These are phyloP conservation scores for Populus deltoides DNA, from an alignment of 345 rosid genomes.

Conservation along the genomic window DNA sequence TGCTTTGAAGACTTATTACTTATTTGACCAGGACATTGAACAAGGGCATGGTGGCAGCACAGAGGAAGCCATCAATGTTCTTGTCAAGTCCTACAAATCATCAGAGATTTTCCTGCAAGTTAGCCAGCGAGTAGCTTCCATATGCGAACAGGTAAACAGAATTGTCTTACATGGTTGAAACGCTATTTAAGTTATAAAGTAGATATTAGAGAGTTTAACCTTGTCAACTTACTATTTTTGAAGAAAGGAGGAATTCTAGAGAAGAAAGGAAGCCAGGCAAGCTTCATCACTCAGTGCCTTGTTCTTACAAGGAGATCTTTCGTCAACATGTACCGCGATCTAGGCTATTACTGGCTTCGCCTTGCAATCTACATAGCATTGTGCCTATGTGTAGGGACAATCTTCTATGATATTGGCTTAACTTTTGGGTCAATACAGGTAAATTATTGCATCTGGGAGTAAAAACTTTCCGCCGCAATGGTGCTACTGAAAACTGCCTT, in stretches of 20 bases:
- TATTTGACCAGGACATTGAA: conserved; percentile 8
- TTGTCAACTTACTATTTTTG: background rate
- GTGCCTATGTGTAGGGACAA: conserved; percentile 50
- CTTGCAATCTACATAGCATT: conserved; percentile 47
- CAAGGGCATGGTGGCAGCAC: background rate
- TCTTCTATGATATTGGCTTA: conserved; percentile 37
- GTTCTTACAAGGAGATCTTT: conserved; percentile 14
- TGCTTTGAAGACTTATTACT: background rate
- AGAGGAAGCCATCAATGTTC: background rate
- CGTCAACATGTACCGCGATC: conserved; percentile 56
- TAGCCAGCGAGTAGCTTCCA: background rate
- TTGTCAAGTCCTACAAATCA: conserved; percentile 12
- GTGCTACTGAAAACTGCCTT: background rate
- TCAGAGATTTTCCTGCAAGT: conserved; percentile 5
- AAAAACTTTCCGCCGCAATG: background rate
- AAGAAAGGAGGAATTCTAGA: conserved; percentile 1
- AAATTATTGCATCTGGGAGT: background rate
- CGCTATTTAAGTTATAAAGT: background rate
- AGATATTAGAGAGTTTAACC: too few species aligned
- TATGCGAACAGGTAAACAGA: background rate
- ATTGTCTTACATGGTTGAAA: background rate
- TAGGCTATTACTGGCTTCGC: conserved; percentile 67
- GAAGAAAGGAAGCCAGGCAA: conserved; percentile 2
- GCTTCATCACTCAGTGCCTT: conserved; percentile 6
- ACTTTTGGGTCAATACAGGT: conserved; percentile 59